These are phyloP conservation scores for Rosellinia necatrix DNA, from an alignment of 2,329 filamentous ascomycete species.

Conservation along the genomic window DNA sequence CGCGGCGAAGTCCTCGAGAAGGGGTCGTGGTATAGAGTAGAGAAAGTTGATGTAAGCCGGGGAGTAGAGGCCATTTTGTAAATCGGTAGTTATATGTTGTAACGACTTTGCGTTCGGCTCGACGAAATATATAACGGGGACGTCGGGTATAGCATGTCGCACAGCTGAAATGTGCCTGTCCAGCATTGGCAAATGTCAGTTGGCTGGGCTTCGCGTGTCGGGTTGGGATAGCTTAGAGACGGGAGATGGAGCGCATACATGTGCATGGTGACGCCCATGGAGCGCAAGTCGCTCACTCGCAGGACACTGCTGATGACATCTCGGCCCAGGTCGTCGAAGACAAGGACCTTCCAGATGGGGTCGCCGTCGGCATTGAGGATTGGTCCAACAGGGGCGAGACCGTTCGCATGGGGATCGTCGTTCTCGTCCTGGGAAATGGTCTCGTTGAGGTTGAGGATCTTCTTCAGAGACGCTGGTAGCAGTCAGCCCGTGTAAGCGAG, in stretches of 20 bases:
- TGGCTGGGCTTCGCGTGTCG: constrained; percentile 13
- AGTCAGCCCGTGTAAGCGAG: neutral
- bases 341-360: constrained; percentile 95
- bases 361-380: constrained; percentile 86
- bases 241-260: constrained; percentile 59
- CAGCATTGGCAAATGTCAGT: constrained; percentile 1
- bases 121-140: constrained; percentile 94
- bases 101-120: constrained; percentile 85
- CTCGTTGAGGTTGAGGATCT: constrained; percentile 93
- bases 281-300: constrained; percentile 87
- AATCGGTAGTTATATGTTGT: constrained; percentile 79
- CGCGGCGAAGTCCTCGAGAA: constrained; percentile 92
- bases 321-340: constrained; percentile 88
- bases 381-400: constrained; percentile 71
- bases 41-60: constrained; percentile 97
- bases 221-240: constrained; percentile 24
- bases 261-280: constrained; percentile 96
- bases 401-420: constrained; percentile 67
- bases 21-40: constrained; percentile 84
- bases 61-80: constrained; percentile 85
- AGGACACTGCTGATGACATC: constrained; percentile 98
- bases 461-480: constrained; percentile 76
- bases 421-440: constrained; percentile 62
- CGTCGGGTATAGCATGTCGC: constrained; percentile 91
- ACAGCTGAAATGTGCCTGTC: constrained; percentile 76